phyloP scores from a whole-genome alignment of 257 asterid species.

The Hygrophila difformis region DNA sequence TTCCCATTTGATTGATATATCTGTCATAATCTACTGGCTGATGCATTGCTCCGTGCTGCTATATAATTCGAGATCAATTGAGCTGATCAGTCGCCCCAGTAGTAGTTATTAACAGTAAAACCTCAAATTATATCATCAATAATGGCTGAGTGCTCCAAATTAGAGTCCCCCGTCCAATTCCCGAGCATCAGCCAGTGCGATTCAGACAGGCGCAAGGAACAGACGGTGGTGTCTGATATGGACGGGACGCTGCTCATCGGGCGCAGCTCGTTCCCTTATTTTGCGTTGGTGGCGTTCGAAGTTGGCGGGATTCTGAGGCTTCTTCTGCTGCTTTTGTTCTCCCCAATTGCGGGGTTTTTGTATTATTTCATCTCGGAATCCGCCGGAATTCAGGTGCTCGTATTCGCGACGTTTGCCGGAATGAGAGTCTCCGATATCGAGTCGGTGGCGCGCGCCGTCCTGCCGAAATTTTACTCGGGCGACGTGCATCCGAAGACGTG shows the following conservation, averaged over 20 bases:
- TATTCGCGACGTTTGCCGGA: constrained; percentile 54
- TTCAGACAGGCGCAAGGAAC: constrained; percentile 33
- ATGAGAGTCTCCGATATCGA: constrained; percentile 41
- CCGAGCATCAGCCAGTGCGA: constrained; percentile 31
- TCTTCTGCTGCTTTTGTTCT: constrained; percentile 35
- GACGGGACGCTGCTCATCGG: constrained; percentile 60
- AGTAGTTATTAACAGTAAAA: too few species aligned
- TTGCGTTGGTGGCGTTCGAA: constrained; percentile 66
- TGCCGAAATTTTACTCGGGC: constrained; percentile 52
- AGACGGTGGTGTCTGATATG: constrained; percentile 46
- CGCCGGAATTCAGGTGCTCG: constrained; percentile 45
- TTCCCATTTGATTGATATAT: too few species aligned
- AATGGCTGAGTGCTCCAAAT: constrained; percentile 20
- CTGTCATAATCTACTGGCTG: too few species aligned
- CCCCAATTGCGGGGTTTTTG: constrained; percentile 52
- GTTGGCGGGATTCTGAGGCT: constrained; percentile 66
- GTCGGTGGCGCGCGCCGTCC: constrained; percentile 60
- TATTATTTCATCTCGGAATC: constrained; percentile 54
- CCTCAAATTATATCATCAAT: too few species aligned
- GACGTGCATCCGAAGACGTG: constrained; percentile 69
- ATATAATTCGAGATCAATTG: too few species aligned
- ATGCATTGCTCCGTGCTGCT: too few species aligned
- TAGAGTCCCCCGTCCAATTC: constrained; percentile 8
- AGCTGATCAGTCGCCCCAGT: too few species aligned
- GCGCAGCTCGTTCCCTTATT: constrained; percentile 59